Conservation (phyloP, 2,329 filamentous ascomycete genomes). For the Fusarium solani-melongenae region DNA sequence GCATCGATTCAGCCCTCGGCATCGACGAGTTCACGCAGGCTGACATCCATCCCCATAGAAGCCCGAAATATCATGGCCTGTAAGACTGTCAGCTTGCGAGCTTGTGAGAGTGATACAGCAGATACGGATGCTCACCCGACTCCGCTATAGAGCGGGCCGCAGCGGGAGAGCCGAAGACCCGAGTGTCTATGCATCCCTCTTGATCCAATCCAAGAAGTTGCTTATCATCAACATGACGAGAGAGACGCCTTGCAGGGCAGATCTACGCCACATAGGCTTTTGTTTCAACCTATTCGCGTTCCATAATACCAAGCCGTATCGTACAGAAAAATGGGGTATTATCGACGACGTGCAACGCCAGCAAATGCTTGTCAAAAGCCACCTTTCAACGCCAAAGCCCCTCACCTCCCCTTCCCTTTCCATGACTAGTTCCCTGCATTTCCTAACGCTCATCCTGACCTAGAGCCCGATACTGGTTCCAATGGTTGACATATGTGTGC, state of each 20-base stretch:
- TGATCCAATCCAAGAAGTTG: conserved; percentile 17
- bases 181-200: background rate
- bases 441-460: conserved; percentile 12
- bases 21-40: conserved; percentile 3
- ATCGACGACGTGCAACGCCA: conserved; percentile 36
- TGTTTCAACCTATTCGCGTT: conserved; percentile 33
- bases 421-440: background rate
- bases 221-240: conserved; percentile 15
- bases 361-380: conserved; percentile 35
- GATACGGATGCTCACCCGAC: conserved; percentile 17
- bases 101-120: conserved; percentile 14
- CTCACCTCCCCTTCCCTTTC: background rate
- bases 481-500: conserved; percentile 51
- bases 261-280: conserved; percentile 31
- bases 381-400: background rate
- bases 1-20: background rate
- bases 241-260: conserved; percentile 22
- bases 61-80: background rate
- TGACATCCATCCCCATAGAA: background rate
- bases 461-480: conserved; percentile 48
- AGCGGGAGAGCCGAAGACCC: conserved; percentile 25
- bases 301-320: conserved; percentile 26
- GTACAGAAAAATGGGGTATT: conserved; percentile 33
- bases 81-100: conserved; percentile 12
- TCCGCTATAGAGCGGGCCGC: conserved; percentile 22